phyloP scores from a whole-genome alignment of 345 rosid species.

The Bruguiera gymnorhiza region DNA sequence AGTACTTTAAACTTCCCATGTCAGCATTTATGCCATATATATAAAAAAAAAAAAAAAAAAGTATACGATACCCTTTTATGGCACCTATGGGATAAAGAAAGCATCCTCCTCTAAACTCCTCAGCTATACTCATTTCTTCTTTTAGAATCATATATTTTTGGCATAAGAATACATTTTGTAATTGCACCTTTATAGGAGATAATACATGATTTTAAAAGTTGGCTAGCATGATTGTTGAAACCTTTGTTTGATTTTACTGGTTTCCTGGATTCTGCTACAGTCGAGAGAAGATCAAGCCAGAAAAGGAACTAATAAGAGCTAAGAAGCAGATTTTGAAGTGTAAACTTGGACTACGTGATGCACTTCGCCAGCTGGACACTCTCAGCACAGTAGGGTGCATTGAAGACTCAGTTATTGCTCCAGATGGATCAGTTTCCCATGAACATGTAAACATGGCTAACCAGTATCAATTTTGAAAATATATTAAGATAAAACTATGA shows the following conservation, averaged over 20 bases:
- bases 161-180: too few species aligned
- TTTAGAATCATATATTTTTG: too few species aligned
- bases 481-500: background rate
- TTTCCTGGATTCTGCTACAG: conserved; percentile 37
- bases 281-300: conserved; percentile 94
- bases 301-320: conserved; percentile 84
- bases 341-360: conserved; percentile 94
- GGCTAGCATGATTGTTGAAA: background rate
- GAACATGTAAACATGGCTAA: conserved; percentile 60
- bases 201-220: too few species aligned
- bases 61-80: too few species aligned
- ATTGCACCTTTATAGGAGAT: too few species aligned
- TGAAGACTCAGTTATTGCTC: conserved; percentile 75
- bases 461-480: background rate
- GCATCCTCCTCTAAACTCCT: too few species aligned
- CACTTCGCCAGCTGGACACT: conserved; percentile 65
- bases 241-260: background rate
- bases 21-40: too few species aligned
- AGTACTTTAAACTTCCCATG: too few species aligned
- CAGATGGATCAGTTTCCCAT: conserved; percentile 94
- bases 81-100: too few species aligned
- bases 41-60: too few species aligned
- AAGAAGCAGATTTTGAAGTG: conserved; percentile 77
- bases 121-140: too few species aligned
- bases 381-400: conserved; percentile 84